These are phyloP conservation scores for Pisolithus sp. DNA, from an alignment of 768 basidiomycete genomes.

Conservation along the genomic window DNA sequence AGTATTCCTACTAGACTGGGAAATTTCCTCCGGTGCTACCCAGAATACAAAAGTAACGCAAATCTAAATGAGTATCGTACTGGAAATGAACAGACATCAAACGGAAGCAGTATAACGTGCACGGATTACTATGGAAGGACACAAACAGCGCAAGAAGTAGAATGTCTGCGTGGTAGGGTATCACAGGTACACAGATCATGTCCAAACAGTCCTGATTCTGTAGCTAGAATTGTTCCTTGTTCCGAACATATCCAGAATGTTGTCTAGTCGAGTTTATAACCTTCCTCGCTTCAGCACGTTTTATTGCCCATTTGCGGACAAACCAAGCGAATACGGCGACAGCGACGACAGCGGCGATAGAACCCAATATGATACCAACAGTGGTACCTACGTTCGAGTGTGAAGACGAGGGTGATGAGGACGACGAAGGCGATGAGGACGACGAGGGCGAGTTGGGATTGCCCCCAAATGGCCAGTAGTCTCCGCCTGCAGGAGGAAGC, in stretches of 20 bases:
- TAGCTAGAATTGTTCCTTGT: not conserved
- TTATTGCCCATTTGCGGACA: conserved; percentile 42
- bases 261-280: conserved; percentile 19
- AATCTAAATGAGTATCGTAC: too few species aligned
- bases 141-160: not conserved
- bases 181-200: not conserved
- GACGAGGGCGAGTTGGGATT: conserved; percentile 31
- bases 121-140: too few species aligned
- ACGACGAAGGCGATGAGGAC: conserved; percentile 7
- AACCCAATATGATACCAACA: conserved; percentile 47
- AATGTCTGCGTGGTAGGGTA: too few species aligned
- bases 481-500: conserved; percentile 57
- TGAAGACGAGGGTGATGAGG: conserved; percentile 20
- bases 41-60: too few species aligned
- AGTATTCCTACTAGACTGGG: too few species aligned
- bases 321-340: conserved; percentile 39
- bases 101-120: too few species aligned
- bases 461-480: conserved; percentile 66
- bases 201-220: not conserved
- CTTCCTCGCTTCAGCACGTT: conserved; percentile 20
- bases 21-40: too few species aligned
- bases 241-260: conserved; percentile 14
- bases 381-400: conserved; percentile 23
- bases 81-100: too few species aligned
- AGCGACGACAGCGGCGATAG: conserved; percentile 40